A percentile compares a stretch with the other conserved stretches of the same genome.
phyloP scores from a whole-genome alignment of 805 yeast species.

The Saturnispora dispora region DNA sequence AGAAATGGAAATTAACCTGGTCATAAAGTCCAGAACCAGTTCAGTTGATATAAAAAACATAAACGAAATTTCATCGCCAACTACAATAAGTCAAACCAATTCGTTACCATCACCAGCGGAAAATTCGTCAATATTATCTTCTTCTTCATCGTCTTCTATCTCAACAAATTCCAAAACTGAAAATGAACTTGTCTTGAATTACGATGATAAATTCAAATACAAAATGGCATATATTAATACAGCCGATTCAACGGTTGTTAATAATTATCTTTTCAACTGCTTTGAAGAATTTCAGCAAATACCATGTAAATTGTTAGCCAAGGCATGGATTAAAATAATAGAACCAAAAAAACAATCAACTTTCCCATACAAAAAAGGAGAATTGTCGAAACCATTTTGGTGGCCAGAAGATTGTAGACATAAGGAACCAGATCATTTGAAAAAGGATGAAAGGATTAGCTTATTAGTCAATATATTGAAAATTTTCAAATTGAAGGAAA shows the following conservation, averaged over 20 bases:
- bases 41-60: neutral
- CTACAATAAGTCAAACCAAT: neutral
- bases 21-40: neutral
- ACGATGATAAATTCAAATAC: slow-evolving; percentile 10
- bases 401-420: slow-evolving; percentile 59
- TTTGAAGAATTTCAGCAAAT: slow-evolving; percentile 39
- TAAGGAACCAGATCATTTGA: slow-evolving; percentile 66
- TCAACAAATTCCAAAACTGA: neutral
- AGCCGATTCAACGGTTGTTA: slow-evolving; percentile 15
- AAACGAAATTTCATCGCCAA: neutral
- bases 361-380: slow-evolving; percentile 52
- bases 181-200: neutral
- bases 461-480: slow-evolving; percentile 36
- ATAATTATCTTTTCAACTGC: slow-evolving; percentile 21
- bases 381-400: slow-evolving; percentile 49
- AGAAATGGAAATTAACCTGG: neutral
- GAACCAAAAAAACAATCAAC: slow-evolving; percentile 61
- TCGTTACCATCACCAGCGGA: neutral
- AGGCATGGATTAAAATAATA: slow-evolving; percentile 54
- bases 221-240: slow-evolving; percentile 15
- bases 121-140: neutral
- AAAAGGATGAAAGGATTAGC: slow-evolving; percentile 44
- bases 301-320: slow-evolving; percentile 53
- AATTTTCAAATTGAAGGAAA: slow-evolving; percentile 17
- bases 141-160: neutral